A percentile compares a stretch with the other conserved stretches of the same genome.
Conservation (phyloP, 2,329 filamentous ascomycete species). For the Pseudovirgaria hyperparasitica region DNA sequence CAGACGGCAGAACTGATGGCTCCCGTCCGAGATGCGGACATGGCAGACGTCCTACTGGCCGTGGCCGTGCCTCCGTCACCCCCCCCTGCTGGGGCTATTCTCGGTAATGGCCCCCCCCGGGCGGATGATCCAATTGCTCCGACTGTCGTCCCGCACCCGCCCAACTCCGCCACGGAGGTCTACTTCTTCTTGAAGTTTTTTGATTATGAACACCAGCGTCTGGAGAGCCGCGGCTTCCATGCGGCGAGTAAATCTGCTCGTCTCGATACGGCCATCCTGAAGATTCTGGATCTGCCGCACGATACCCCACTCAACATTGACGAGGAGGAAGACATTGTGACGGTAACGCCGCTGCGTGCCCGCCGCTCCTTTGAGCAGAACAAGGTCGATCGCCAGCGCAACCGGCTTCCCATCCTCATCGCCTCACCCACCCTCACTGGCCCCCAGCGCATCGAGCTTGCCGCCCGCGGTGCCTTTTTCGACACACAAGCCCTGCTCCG, state of each 20-base stretch:
- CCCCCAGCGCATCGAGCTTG: slow-evolving; percentile 17
- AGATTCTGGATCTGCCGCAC: slow-evolving; percentile 14
- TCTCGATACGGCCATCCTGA: slow-evolving; percentile 20
- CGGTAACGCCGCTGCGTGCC: slow-evolving; percentile 14
- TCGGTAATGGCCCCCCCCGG: too few relatives aligned
- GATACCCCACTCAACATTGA: slow-evolving; percentile 35
- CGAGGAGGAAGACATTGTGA: slow-evolving; percentile 30
- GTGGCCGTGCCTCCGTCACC: slow-evolving; percentile 12
- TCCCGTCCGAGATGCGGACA: too few relatives aligned
- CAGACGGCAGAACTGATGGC: too few relatives aligned
- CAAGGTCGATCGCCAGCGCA: slow-evolving; percentile 11
- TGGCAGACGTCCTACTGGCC: too few relatives aligned
- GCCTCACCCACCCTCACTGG: slow-evolving; percentile 13
- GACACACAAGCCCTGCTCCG: slow-evolving; percentile 30
- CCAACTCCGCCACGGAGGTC: slow-evolving; percentile 17
- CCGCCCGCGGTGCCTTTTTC: slow-evolving; percentile 20
- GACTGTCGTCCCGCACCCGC: slow-evolving; percentile 12
- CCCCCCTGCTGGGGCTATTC: slow-evolving; percentile 12
- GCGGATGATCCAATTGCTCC: slow-evolving; percentile 9
- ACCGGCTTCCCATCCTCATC: slow-evolving; percentile 22
- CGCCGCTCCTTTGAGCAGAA: slow-evolving; percentile 18
- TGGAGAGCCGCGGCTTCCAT: slow-evolving; percentile 20
- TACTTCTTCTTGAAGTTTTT: slow-evolving; percentile 29
- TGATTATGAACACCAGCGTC: slow-evolving; percentile 19
- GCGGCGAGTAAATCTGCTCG: slow-evolving; percentile 17